Evolutionary conservation across 1,284 basidiomycete species (phyloP), one percentile per base, ranked within the genome.

Genomic region (Fomitopsis pinicola): DNA sequence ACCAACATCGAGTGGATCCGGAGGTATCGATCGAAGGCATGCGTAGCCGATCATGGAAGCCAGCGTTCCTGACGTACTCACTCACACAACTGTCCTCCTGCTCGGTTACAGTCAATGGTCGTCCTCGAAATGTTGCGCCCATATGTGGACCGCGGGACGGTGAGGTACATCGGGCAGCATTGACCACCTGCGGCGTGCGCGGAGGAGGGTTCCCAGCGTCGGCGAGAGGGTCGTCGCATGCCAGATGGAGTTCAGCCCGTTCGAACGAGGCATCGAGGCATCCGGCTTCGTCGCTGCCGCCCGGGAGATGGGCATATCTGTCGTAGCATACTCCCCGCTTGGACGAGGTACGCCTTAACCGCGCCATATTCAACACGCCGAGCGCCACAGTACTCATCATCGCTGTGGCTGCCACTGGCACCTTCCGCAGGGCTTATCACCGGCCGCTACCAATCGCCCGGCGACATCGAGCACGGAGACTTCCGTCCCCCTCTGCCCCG

Each of bases 211-310:
- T 76, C 8, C 72, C 75, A 42, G 75, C 73, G 22, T 22, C 55
- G 67, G 75, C 5, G 42, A 5, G 42, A 30, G 19, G 30, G 42
- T 56, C 26, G 36, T 56, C 40, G 78, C 76, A 0, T 66, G 82
- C 15, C 77, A 82, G 62, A 67, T 79, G 50, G 80, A 82, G 62
- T 76, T 73, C 64, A 78, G 76, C 22, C 77, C 80, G 0, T 82
- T 77, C 71, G 73, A 73, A 42, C 67, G 26, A 44, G 71, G 71
- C 57, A 72, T 76, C 50, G 76, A 76, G 58, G 62, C 66, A 55
- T 65, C 64, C 19, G 70, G 65, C 4, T 45, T 76, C 7, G 64
- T 75, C 14, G 63, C 68, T 52, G 66, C 72, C 2, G 69, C 71
- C 1, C 67, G 73, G 9, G 71, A 73, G 61, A 68, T 74, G n/a